Base-by-base conservation (phyloP, 768 basidiomycete genomes). In the Macrolepiota dolichaula region DNA sequence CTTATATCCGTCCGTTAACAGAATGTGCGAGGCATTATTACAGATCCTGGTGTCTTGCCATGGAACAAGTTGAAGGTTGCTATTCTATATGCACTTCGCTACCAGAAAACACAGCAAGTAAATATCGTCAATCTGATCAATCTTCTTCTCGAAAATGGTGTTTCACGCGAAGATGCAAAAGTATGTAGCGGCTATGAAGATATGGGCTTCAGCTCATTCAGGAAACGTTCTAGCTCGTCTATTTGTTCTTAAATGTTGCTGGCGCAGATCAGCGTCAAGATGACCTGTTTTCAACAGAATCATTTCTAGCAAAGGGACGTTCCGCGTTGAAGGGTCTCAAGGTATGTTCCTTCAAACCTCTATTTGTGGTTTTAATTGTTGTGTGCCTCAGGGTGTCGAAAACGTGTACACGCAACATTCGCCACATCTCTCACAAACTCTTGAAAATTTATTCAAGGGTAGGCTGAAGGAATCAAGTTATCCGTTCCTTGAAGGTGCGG, bases 361-460 rank as follows among this genome's bases (percentile, higher is more conserved):
- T 36, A 24, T 17, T 53, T 40, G 7, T 29, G 4, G 3, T 58
- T 12, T 50, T 29, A 56, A 27, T 42, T 38, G 9, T 37, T 37
- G 40, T 46, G 32, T n/a, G 32, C 35, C 64, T 3, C 58, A 96
- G 93, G 97, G 97, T 2, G 96, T 98, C 3, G 97, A 99, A 75
- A 99, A 99, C 68, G 96, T 98, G 15, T 99, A 98, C 71, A 99
- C 94, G 59, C 97, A 98, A 67, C 97, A 98, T 68, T 88, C 87
- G 15, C 97, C 97, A 6, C 95, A 96, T 73, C 79, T 99, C 4
- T 87, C 91, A 1, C 90, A 97, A 69, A 98, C 96, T 2, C 75
- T 98, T 15, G 97, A 99, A 68, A 83, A 91, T 55, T 75, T 99
- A 3, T 83, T 96, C 68, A 93, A 86, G 70, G 96, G 95, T 10